Evolutionary conservation across 225 moss, liverwort and hornwort genomes (phyloP), one percentile per base, ranked within the genome.

Genomic region (Marchantia paleacea): DNA sequence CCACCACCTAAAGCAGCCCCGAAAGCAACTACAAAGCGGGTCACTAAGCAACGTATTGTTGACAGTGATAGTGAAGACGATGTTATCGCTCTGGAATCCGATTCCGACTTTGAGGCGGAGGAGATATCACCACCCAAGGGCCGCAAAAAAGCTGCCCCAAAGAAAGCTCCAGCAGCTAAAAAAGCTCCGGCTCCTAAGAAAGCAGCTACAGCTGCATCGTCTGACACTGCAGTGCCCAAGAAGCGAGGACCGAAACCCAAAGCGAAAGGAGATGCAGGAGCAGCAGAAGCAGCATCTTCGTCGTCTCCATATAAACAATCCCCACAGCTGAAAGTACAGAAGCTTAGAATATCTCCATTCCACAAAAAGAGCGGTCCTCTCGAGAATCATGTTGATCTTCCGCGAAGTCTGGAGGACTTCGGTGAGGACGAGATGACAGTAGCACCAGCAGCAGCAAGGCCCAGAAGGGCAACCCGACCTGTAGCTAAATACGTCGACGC

Each of bases 281-380:
- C 8, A 13, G 20, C 49, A 14, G n/a, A 2, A 13, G 20, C 49
- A 29, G 58, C 49, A 7, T 28, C 51, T 31, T 70, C 50, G 29
- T 61, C 57, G 19, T 65, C 78, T 12, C 69, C 79, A 22, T 79
- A 79, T 20, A 60, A 80, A 68, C 84, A 79, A 80, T 75, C 80
- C 30, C 86, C 89, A 1, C 80, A 78, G 30, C 55, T 83, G 7
- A 89, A 89, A 74, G 86, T 89, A 1, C 84, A 84, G 78, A 82
- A 81, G 39, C 47, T 89, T 24, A 72, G 89, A 61, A 79, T 89
- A 54, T 87, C 87, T 5, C 89, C 89, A 0, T 89, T 89, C 30
- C 75, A 89, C 84, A 89, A 89, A 67, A 89, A 87, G 66, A 89
- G 89, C 54, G 89, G 84, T 14, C 81, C 87, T 18, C 31, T 78